Base-by-base conservation (phyloP, 169 alveolate genomes). In the Plasmodium reichenowi region DNA sequence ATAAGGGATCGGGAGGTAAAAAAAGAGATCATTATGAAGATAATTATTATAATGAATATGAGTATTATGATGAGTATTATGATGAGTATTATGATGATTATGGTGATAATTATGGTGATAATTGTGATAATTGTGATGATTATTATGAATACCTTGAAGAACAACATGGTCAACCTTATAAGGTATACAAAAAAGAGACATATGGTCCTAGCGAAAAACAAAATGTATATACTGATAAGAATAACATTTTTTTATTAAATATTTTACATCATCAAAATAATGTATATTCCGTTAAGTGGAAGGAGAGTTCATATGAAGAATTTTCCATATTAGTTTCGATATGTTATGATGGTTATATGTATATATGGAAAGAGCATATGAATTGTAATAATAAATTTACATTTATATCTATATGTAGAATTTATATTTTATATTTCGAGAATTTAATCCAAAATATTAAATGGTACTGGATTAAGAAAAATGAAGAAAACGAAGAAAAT, bases 391-490 rank as follows among this genome's bases (percentile, higher is more conserved):
- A 86, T 64, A 86, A 86, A 60, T 17, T 86, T 20, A 86, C 92
- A 15, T 86, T 71, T 71, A 59, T 43, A 3, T 86, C 92, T 20
- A 74, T 71, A 13, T 86, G 92, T 9, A 47, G 88, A 72, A 52
- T 86, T n/a, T 86, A 86, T 60, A 64, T 86, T 32, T 59, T 58
- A 8, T 59, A 15, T 22, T 86, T 86, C 60, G 88, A 70, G 13
- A 32, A 47, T 3, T 59, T 70, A 48, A 20, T 86, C 9, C 6
- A 56, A 10, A 71, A 22, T 47, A 74, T 86, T 13, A 86, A 86
- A 43, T 86, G 92, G 92, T 59, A 74, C 22, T 86, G 92, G 92
- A 71, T 86, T 15, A 71, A 86, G 8, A 86, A 86, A 29, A 72
- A 72, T 13, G 73, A 73, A 0, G 9, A 52, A 20, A 43, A 72